Conservation (phyloP, 306 rosid species). For the Lithocarpus polystachyus region DNA sequence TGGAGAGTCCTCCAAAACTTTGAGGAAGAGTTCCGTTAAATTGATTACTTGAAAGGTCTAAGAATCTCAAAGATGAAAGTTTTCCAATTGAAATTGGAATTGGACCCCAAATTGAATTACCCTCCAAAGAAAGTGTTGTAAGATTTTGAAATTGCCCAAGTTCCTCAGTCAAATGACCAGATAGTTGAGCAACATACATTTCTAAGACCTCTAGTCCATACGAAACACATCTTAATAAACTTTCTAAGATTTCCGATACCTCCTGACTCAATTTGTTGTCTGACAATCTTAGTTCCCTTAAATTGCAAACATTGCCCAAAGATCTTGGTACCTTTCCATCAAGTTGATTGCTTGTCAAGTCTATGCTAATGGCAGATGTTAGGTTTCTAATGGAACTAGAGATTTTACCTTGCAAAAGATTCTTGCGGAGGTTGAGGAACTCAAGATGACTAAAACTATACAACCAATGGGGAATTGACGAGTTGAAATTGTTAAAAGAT, state of each 20-base stretch:
- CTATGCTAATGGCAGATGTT: not conserved
- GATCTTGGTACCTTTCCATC: not conserved
- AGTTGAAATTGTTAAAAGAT: not conserved
- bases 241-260: too few relatives aligned
- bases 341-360: constrained; percentile 9
- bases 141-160: constrained; percentile 12
- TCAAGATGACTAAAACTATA: not conserved
- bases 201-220: not conserved
- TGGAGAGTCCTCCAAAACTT: not conserved
- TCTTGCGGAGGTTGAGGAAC: not conserved
- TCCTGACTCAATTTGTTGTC: too few relatives aligned
- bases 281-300: not conserved
- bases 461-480: constrained; percentile 21
- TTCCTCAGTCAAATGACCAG: not conserved
- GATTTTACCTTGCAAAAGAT: not conserved
- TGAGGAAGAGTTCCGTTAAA: not conserved
- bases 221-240: too few relatives aligned
- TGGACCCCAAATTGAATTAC: not conserved
- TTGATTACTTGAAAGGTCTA: not conserved
- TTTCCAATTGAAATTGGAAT: not conserved
- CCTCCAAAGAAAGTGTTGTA: not conserved
- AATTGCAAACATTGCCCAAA: not conserved
- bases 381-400: not conserved
- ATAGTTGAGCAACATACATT: not conserved
- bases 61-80: not conserved